A percentile compares a stretch with the other conserved stretches of the same genome.
Evolutionary conservation across 768 basidiomycete species (phyloP).

Genomic region (Tricholoma terreum): DNA sequence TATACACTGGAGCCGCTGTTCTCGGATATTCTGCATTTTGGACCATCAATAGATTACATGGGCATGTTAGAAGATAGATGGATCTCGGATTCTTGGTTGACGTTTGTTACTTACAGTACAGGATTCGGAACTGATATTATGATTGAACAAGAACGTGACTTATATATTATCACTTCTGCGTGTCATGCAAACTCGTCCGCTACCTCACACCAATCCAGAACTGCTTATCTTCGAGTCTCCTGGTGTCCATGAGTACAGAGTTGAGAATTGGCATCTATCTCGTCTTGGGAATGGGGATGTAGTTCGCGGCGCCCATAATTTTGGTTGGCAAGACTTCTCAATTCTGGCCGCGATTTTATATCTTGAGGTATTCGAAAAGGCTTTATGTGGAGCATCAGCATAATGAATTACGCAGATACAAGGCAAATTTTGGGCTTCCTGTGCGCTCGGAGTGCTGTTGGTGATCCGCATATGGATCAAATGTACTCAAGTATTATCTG

Average conservation of each 20-base stretch:
- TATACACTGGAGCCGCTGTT: constrained; percentile 53
- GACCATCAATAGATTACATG: constrained; percentile 56
- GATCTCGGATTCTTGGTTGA: no score
- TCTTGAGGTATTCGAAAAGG: not conserved
- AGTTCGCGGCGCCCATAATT: constrained; percentile 25
- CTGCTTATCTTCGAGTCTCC: constrained; percentile 44
- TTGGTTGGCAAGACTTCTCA: constrained; percentile 38
- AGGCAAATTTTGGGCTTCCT: not conserved
- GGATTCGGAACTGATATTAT: no score
- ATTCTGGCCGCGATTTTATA: constrained; percentile 19
- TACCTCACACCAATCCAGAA: constrained; percentile 43
- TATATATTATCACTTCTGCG: no score
- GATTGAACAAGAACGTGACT: no score
- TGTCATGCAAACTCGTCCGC: constrained; percentile 19
- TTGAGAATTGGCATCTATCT: constrained; percentile 50
- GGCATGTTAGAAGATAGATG: not conserved
- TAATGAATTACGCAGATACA: not conserved
- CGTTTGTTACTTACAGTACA: no score
- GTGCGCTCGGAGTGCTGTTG: not conserved
- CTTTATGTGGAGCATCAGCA: not conserved
- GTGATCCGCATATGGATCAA: constrained; percentile 2
- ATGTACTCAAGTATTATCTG: constrained; percentile 7
- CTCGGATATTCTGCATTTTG: constrained; percentile 58
- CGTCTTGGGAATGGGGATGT: constrained; percentile 38
- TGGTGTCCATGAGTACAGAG: constrained; percentile 56